Base-by-base conservation (phyloP, 192 early-diverging fungal species). In the Coemansia sp. region DNA sequence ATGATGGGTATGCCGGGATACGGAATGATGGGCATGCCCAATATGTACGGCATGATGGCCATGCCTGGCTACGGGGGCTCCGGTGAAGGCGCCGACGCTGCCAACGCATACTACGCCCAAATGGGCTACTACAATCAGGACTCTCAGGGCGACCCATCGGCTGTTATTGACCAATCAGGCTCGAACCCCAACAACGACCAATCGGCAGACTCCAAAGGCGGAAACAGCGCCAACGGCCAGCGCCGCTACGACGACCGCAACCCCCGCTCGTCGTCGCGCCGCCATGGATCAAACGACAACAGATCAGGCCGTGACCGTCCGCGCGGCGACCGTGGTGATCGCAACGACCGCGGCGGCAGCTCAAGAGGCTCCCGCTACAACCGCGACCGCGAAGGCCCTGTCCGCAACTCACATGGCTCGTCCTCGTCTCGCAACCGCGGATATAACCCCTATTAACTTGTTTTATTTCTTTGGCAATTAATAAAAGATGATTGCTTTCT, bases 311-410 rank as follows among this genome's bases (percentile, higher is more conserved):
- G 72, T 29, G 67, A 73, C 25, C 70, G 76, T 59, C 56, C 66
- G 43, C 66, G 66, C 45, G 51, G 52, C 27, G 41, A 43, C 41
- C 41, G 41, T 43, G 15, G 15, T 43, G 41, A 43, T n/a, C 51
- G 51, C 51, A 53, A 25, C 51, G 67, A 79, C 39, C 70, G 58
- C 15, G 55, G 58, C 25, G 55, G 53, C 22, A 60, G 57, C 43
- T 57, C 25, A 52, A 63, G 76, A 49, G 52, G 66, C 53, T 68
- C 66, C 9, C 58, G 75, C 10, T 22, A 60, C 25, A 39, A 32
- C 35, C 76, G 76, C 47, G 70, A 79, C 64, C 76, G 76, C 54
- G 76, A 79, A 17, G 76, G 76, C 17, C 67, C 76, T 17, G 67
- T 70, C 11, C 76, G 77, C 35, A 63, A 64, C 19, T 65, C 71